Base-by-base conservation (phyloP, 495 filamentous ascomycete genomes). In the Aspergillus sclerotioniger region DNA sequence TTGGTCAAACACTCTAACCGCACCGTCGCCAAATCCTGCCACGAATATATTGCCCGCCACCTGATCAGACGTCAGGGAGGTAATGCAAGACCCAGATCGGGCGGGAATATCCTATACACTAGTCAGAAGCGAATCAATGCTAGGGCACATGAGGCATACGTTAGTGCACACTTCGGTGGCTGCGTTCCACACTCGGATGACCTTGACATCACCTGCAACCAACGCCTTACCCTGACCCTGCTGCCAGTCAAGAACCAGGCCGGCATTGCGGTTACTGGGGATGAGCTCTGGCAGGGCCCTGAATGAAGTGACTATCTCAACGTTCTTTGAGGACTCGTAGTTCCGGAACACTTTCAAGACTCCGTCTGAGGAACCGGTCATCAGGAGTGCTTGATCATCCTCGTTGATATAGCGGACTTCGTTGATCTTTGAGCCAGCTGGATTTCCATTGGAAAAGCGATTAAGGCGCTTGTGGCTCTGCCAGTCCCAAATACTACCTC, bases 331-430 rank as follows among this genome's bases (percentile, higher is more conserved):
- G 31, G 81, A 84, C 58, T 82, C 80, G 64, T 98, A 98, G 65
- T 96, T 90, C 53, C 91, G 84, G 71, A 93, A 98, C n/a, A 98
- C 85, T 62, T 92, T 88, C 58, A 99, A 82, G 5, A 98, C 88
- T 37, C 94, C 94, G 64, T 99, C 94, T 1, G 90, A 96, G 9
- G 91, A 93, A 6, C 93, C 94, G 7, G 91, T 96, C 86, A 98
- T 90, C 45, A 98, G 72, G 31, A 96, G 81, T 8, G 95, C 92
- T 67, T 94, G 90, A 65, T 99, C 94, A 64, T 99, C 94, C 69
- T 99, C 94, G 62, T 99, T 99, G 73, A 99, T 94, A 67, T 97
- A 95, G 39, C 90, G 87, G 62, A 96, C 84, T 74, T 96, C 92
- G 21, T 91, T 97, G 53, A 99, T 94, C 64, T 88, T 91, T 5